phyloP scores from a whole-genome alignment of 345 rosid genomes.

The Dimocarpus longan region DNA sequence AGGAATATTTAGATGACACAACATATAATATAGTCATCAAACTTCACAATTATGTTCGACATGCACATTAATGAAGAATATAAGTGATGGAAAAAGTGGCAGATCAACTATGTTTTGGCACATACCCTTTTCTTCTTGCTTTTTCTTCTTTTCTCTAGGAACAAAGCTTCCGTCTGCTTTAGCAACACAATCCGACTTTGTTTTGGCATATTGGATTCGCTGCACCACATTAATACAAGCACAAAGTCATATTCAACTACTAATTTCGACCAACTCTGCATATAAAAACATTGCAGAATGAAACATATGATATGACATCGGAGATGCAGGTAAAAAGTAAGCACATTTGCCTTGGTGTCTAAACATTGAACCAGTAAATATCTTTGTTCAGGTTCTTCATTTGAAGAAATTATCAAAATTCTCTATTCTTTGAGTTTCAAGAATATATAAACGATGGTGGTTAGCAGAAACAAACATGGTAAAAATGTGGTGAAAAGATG shows the following conservation, averaged over 20 bases:
- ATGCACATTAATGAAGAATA: neutral
- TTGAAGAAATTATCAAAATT: neutral
- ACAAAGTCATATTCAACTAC: constrained; percentile 7
- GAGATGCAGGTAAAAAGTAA: constrained; percentile 7
- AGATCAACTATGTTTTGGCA: neutral
- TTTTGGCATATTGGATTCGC: constrained; percentile 90
- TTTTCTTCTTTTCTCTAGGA: constrained; percentile 87
- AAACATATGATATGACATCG: neutral
- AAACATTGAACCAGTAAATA: neutral
- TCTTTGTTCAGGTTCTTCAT: neutral
- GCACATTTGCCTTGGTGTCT: neutral
- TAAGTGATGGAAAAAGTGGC: neutral
- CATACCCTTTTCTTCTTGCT: constrained; percentile 91
- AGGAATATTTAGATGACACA: neutral
- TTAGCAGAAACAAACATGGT: neutral
- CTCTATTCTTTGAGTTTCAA: neutral
- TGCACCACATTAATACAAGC: constrained; percentile 40
- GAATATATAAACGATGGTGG: neutral
- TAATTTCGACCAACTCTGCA: constrained; percentile 3
- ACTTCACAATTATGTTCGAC: neutral
- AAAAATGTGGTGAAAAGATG: neutral
- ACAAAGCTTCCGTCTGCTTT: constrained; percentile 83
- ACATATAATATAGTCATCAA: neutral
- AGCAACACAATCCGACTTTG: constrained; percentile 84
- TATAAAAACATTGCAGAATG: neutral